These are phyloP conservation scores for Collybiopsis confluens DNA, from an alignment of 768 basidiomycete genomes.

Conservation along the genomic window DNA sequence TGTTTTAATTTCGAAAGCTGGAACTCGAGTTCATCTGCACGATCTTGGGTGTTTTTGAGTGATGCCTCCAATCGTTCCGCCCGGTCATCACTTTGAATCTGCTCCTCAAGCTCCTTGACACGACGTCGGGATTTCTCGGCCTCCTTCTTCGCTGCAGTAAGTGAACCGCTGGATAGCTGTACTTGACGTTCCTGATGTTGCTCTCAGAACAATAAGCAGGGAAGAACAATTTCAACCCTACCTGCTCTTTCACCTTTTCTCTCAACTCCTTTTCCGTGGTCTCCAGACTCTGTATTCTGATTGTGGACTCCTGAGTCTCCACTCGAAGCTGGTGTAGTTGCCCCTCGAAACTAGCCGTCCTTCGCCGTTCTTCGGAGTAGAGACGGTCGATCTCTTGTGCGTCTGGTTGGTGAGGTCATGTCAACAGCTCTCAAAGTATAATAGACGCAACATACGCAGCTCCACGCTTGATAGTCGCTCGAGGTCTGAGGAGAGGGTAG, in stretches of 20 bases:
- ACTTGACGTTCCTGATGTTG: conserved; percentile 82
- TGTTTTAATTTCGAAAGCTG: conserved; percentile 77
- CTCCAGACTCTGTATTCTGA: conserved; percentile 38
- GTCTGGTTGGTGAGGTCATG: conserved; percentile 25
- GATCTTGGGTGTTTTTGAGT: conserved; percentile 74
- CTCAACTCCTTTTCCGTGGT: conserved; percentile 50
- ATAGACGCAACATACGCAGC: conserved; percentile 39
- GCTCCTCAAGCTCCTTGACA: conserved; percentile 72
- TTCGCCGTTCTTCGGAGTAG: conserved; percentile 39
- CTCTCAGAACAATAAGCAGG: conserved; percentile 16
- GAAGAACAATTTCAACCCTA: conserved; percentile 14
- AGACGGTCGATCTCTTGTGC: conserved; percentile 37
- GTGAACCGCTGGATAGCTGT: conserved; percentile 53
- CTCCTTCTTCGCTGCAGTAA: conserved; percentile 49
- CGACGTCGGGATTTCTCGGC: conserved; percentile 52
- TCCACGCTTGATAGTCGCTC: conserved; percentile 59
- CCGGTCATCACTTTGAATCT: conserved; percentile 80
- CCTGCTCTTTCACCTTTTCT: conserved; percentile 54
- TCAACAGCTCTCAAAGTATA: background rate
- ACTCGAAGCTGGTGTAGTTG: conserved; percentile 40
- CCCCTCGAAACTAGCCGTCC: conserved; percentile 33
- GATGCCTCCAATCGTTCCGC: conserved; percentile 70
- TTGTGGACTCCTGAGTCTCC: conserved; percentile 30
- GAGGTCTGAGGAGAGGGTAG: conserved; percentile 51
- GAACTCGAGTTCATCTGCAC: conserved; percentile 80